A percentile compares a stretch with the other conserved stretches of the same genome.
These are phyloP conservation scores for Lachancea fermentati DNA, from an alignment of 805 yeast genomes.

Conservation along the genomic window DNA sequence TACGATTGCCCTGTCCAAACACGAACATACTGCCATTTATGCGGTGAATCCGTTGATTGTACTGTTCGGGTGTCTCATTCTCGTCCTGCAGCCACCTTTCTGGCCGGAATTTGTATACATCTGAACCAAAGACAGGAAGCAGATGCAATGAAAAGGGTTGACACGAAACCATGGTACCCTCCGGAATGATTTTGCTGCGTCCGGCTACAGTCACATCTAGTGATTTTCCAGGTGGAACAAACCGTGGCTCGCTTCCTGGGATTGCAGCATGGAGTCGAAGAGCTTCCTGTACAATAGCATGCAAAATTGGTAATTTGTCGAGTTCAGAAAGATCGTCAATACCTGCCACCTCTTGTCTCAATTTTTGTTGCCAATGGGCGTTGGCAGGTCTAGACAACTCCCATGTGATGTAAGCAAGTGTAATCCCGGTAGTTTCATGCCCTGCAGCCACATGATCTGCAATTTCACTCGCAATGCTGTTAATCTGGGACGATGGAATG, in stretches of 20 bases:
- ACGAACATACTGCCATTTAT: slow-evolving; percentile 57
- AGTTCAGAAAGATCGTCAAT: slow-evolving; percentile 34
- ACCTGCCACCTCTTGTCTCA: slow-evolving; percentile 42
- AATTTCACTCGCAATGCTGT: slow-evolving; percentile 40
- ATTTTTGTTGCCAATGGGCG: slow-evolving; percentile 39
- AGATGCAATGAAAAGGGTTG: slow-evolving; percentile 67
- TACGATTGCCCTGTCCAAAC: slow-evolving; percentile 67
- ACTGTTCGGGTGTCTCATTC: slow-evolving; percentile 34
- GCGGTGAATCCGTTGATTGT: slow-evolving; percentile 32
- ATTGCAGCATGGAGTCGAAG: slow-evolving; percentile 62
- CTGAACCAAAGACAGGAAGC: slow-evolving; percentile 42
- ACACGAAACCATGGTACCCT: slow-evolving; percentile 50
- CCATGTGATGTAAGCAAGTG: slow-evolving; percentile 54
- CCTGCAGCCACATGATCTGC: slow-evolving; percentile 73
- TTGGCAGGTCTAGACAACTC: slow-evolving; percentile 50
- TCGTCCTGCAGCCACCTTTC: slow-evolving; percentile 52
- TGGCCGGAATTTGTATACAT: slow-evolving; percentile 50
- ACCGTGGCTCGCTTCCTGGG: slow-evolving; percentile 69
- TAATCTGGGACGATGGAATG: not conserved
- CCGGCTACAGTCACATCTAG: slow-evolving; percentile 17
- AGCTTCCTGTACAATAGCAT: slow-evolving; percentile 58
- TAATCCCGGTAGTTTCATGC: slow-evolving; percentile 67
- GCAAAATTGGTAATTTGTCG: slow-evolving; percentile 51
- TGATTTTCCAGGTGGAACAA: slow-evolving; percentile 33
- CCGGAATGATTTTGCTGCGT: slow-evolving; percentile 37